Percentiles rank a stretch among this genome's conserved stretches.
These are phyloP conservation scores for Rhinocladiella mackenziei DNA, from an alignment of 2,329 filamentous ascomycete genomes.

Conservation along the genomic window DNA sequence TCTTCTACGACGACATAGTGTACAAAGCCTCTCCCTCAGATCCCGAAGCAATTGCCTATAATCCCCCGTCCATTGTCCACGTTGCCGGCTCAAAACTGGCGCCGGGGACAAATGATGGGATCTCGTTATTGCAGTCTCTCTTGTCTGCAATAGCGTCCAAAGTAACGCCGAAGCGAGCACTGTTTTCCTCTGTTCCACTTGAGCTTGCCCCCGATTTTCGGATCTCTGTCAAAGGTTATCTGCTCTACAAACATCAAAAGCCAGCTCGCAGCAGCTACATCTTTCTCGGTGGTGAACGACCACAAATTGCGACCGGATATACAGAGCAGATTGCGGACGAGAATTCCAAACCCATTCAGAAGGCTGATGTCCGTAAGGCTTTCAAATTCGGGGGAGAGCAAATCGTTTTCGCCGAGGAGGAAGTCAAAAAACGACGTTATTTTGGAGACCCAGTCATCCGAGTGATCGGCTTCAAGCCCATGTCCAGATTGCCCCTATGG, in stretches of 20 bases:
- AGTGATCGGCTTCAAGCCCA: conserved; percentile 89
- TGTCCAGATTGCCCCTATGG: conserved; percentile 72
- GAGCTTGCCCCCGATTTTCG: conserved; percentile 79
- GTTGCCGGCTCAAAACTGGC: conserved; percentile 50
- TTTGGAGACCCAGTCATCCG: conserved; percentile 81
- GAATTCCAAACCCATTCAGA: conserved; percentile 70
- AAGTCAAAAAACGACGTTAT: conserved; percentile 70
- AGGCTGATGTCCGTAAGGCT: conserved; percentile 78
- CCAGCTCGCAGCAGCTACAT: conserved; percentile 81
- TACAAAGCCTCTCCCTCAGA: conserved; percentile 70
- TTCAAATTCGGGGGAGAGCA: conserved; percentile 95
- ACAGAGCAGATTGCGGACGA: conserved; percentile 69
- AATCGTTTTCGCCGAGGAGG: conserved; percentile 78
- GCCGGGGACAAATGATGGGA: conserved; percentile 67
- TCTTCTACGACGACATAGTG: conserved; percentile 96
- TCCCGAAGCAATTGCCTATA: conserved; percentile 60
- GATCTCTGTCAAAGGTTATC: conserved; percentile 91
- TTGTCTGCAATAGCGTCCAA: conserved; percentile 88
- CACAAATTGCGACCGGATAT: conserved; percentile 71
- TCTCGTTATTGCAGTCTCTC: conserved; percentile 73
- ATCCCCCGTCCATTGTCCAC: conserved; percentile 34
- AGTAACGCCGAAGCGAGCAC: conserved; percentile 74
- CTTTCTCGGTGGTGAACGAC: conserved; percentile 78
- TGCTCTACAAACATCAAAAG: conserved; percentile 77
- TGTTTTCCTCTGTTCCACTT: conserved; percentile 82